Evolutionary conservation across 2,329 filamentous ascomycete species (phyloP).

Genomic region (Cladosporium sp.): DNA sequence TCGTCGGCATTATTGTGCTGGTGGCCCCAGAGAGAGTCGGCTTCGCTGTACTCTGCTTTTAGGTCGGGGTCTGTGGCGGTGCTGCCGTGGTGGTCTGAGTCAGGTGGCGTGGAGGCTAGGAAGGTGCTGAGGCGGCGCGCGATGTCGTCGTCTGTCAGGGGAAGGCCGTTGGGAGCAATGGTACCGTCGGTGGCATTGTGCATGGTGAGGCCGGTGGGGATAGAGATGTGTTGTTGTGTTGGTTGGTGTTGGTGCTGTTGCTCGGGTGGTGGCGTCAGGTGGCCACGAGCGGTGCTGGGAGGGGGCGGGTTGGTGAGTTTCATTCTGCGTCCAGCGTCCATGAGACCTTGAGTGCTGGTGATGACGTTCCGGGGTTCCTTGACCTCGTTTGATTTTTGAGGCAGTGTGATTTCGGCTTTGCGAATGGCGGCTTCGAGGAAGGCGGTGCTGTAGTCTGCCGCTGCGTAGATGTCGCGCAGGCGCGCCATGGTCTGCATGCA

Average conservation of each 20-base stretch:
- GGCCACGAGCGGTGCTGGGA: conserved; percentile 11
- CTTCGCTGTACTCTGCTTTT: neutral
- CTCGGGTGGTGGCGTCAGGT: conserved; percentile 31
- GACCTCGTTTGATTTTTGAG: conserved; percentile 32
- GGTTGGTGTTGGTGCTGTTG: neutral
- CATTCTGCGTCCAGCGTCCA: conserved; percentile 42
- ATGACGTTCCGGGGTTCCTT: conserved; percentile 31
- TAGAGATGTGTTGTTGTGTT: neutral
- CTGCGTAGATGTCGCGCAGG: conserved; percentile 82
- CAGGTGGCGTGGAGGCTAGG: conserved; percentile 48
- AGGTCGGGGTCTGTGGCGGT: conserved; percentile 11
- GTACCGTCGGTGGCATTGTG: neutral
- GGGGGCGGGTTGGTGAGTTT: conserved; percentile 24
- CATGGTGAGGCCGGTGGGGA: neutral
- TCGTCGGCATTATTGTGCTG: neutral
- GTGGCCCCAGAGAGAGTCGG: neutral
- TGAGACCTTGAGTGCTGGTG: conserved; percentile 43
- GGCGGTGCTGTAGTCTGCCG: conserved; percentile 91
- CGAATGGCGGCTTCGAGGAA: conserved; percentile 90
- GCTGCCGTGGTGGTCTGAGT: conserved; percentile 29
- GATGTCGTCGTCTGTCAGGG: conserved; percentile 43
- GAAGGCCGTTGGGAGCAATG: conserved; percentile 14
- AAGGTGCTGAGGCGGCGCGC: conserved; percentile 45
- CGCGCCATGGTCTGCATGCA: conserved; percentile 91
- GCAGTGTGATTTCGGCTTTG: conserved; percentile 75